phyloP scores from a whole-genome alignment of 306 rosid species.

The Cyamopsis tetragonoloba region DNA sequence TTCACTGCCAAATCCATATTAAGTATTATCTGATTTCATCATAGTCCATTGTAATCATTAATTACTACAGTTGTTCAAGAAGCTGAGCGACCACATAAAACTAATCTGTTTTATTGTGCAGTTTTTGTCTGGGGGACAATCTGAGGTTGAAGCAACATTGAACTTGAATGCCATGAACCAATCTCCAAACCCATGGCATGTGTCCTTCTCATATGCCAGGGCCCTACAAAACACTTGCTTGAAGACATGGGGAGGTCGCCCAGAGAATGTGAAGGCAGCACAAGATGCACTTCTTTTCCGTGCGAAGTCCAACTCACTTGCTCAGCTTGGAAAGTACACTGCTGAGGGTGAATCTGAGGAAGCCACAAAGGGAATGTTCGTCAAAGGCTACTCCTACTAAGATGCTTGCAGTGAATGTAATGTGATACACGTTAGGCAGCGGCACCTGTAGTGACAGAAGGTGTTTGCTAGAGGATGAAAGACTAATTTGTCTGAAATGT shows the following conservation, averaged over 20 bases:
- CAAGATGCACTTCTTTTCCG: slow-evolving; percentile 71
- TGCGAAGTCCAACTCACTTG: slow-evolving; percentile 83
- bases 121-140: slow-evolving; percentile 96
- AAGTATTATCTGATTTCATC: too few relatives aligned
- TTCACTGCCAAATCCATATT: not conserved
- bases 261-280: slow-evolving; percentile 71
- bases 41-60: too few relatives aligned
- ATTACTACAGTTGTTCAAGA: not conserved
- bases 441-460: slow-evolving; percentile 9
- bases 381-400: slow-evolving; percentile 77
- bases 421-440: slow-evolving; percentile 23
- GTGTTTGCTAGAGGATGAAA: slow-evolving; percentile 20
- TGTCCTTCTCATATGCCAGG: slow-evolving; percentile 87
- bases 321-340: slow-evolving; percentile 89
- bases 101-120: slow-evolving; percentile 26
- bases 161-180: slow-evolving; percentile 75
- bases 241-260: slow-evolving; percentile 88
- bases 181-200: slow-evolving; percentile 91
- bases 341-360: slow-evolving; percentile 90
- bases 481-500: slow-evolving; percentile 38
- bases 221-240: slow-evolving; percentile 84
- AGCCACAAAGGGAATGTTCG: slow-evolving; percentile 73
- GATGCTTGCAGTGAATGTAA: slow-evolving; percentile 33
- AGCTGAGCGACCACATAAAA: too few relatives aligned
- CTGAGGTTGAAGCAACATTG: slow-evolving; percentile 85